Evolutionary conservation across 2,329 filamentous ascomycete species (phyloP), one percentile per base, ranked within the genome.

Genomic region (Pezicula neosporulosa): DNA sequence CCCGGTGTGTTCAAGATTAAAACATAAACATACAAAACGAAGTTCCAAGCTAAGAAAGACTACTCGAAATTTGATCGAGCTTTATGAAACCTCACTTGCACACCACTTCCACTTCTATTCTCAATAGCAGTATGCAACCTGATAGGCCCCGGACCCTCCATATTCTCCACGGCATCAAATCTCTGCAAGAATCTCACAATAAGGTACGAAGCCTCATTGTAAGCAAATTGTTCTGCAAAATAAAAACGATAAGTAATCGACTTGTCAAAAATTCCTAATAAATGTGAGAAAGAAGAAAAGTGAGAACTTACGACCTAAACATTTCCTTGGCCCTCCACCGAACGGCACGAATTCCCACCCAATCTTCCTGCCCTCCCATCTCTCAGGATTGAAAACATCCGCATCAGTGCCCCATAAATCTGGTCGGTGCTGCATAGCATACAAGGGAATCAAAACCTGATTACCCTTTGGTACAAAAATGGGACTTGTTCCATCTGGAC

Each of bases 291-390:
- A 57, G 60, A 21, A 19, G 9, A 35, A 59, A 58, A 24, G 63
- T 50, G 52, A 57, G 58, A 46, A 67, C 62, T 58, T 60, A 60
- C 45, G 68, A 57, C 89, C 90, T 1, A 94, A 86, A 53, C 86
- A 90, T 0, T 85, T 78, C 3, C 86, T 70, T 0, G 86, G 84
- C 0, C 86, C 86, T 15, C 83, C 73, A 57, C 84, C 87, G 63
- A 94, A 95, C 0, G 86, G 86, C 38, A 89, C 85, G 51, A 89
- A 90, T 0, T 89, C 89, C 70, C 92, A 89, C 35, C 80, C 70
- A 1, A 81, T 57, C 0, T 84, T 90, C 1, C 80, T 59, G 15
- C 75, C 74, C 39, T 68, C 67, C 89, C 89, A 94, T 18, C 89
- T 75, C 69, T 90, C 87, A 0, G 89, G 89, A 4, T 77, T 72